phyloP scores from a whole-genome alignment of 441 rosid species.

The Jatropha multifida region DNA sequence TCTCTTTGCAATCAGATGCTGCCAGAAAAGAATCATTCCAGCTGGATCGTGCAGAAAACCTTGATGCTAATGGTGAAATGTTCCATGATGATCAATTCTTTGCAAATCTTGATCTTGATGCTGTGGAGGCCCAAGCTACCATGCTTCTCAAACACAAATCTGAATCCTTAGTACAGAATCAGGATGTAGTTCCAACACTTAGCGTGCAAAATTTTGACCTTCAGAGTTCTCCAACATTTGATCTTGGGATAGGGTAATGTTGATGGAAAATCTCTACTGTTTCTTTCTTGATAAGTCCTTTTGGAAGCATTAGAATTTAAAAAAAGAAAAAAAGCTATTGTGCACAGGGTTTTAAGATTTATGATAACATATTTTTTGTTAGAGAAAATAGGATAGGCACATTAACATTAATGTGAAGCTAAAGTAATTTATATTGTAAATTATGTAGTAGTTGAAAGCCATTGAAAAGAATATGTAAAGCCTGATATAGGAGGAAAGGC shows the following conservation, averaged over 20 bases:
- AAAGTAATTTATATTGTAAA: conserved; percentile 12
- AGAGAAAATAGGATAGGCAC: background rate
- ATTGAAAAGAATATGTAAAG: background rate
- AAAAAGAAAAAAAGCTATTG: background rate
- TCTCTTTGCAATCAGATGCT: conserved; percentile 34
- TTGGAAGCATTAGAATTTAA: background rate
- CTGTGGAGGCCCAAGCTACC: conserved; percentile 81
- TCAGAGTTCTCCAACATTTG: conserved; percentile 69
- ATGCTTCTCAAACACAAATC: conserved; percentile 50
- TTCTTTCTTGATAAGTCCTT: background rate
- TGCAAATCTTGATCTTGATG: conserved; percentile 77
- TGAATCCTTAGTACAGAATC: conserved; percentile 31
- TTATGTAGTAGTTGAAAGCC: background rate
- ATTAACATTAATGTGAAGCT: background rate
- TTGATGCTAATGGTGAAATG: conserved; percentile 20
- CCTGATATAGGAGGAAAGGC: background rate
- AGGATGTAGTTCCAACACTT: conserved; percentile 27
- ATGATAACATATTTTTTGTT: background rate
- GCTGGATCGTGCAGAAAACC: conserved; percentile 27
- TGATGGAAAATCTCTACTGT: background rate
- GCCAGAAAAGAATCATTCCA: conserved; percentile 27
- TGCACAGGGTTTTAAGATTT: background rate
- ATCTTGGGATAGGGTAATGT: conserved; percentile 72
- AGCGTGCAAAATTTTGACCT: conserved; percentile 26
- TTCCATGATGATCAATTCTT: conserved; percentile 73